Base-by-base conservation (phyloP, 495 filamentous ascomycete species). In the Hypoxylon rickii region DNA sequence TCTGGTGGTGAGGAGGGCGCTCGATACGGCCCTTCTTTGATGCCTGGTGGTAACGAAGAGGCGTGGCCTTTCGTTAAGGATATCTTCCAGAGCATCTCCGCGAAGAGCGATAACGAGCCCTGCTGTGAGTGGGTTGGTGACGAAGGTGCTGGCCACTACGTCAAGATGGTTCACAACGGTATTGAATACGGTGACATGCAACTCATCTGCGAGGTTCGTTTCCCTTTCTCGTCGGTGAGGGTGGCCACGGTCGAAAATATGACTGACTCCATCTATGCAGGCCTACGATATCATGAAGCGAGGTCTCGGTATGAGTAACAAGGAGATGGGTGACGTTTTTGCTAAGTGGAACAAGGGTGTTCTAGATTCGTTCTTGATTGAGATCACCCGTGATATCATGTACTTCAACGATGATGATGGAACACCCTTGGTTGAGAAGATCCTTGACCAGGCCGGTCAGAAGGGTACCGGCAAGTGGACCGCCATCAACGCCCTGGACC, bases 141-240 rank as follows among this genome's bases (percentile, higher is more conserved):
- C 80, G 92, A 96, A 73, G 94, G 94, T 82, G 87, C 94, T 71
- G 94, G 94, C 55, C 94, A 98, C 84, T 98, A 96, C 82, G 92
- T 98, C 80, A 98, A 98, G 88, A 98, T 98, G 95, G 94, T 98
- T 53, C 94, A 98, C 87, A 98, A 98, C 75, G 94, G 94, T 83
- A 98, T 98, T 69, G 94, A 98, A 79, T 98, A 98, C 71, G 94
- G 94, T 86, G 94, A 98, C 77, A 98, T 98, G 94, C 94, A 98
- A 83, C 80, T 98, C 72, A 98, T 98, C 75, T 95, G 89, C 77
- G 94, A 98, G 87, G 94, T 97, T 74, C 38, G 80, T 16, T 12
- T 32, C 26, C 36, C 44, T 41, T 33, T 19, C 41, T 37, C 12
- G 11, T 36, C 12, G 24, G 4, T 29, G 4, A 29, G 24, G 24